phyloP scores from a whole-genome alignment of 768 basidiomycete species.

The Macrocybe gigantea region DNA sequence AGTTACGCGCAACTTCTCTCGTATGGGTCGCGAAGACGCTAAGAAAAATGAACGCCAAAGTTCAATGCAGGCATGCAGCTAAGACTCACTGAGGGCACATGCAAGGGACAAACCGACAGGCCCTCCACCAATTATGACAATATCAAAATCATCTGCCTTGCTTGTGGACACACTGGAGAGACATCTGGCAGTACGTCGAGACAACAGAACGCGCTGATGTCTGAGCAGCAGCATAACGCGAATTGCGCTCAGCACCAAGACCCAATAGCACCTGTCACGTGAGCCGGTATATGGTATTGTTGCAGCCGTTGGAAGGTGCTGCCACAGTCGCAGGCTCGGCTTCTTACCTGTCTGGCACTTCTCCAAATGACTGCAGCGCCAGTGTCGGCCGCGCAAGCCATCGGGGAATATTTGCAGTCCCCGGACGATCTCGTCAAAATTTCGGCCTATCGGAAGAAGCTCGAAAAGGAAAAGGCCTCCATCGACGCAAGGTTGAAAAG shows the following conservation, averaged over 20 bases:
- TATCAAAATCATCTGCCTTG: constrained; percentile 53
- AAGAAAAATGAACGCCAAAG: background rate
- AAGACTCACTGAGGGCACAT: constrained; percentile 67
- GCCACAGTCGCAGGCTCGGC: background rate
- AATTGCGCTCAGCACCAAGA: too few species aligned
- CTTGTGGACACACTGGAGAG: too few species aligned
- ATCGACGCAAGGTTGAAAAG: constrained; percentile 87
- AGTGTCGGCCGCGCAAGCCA: constrained; percentile 78
- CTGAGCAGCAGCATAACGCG: too few species aligned
- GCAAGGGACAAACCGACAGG: constrained; percentile 89
- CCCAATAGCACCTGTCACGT: too few species aligned
- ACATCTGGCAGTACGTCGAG: too few species aligned
- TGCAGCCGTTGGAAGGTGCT: too few species aligned
- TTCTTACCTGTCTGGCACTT: constrained; percentile 2
- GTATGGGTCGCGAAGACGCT: constrained; percentile 51
- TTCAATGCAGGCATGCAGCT: constrained; percentile 1
- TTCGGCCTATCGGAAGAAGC: constrained; percentile 82
- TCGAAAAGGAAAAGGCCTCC: constrained; percentile 94
- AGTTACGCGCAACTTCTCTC: constrained; percentile 54
- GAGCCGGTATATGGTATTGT: too few species aligned
- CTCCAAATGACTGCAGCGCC: constrained; percentile 40
- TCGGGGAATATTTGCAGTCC: constrained; percentile 87
- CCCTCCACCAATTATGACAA: constrained; percentile 94
- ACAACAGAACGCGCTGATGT: too few species aligned
- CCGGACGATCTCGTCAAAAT: constrained; percentile 93